These are phyloP conservation scores for Penicillium sp. DNA, from an alignment of 2,329 filamentous ascomycete species.

Conservation along the genomic window DNA sequence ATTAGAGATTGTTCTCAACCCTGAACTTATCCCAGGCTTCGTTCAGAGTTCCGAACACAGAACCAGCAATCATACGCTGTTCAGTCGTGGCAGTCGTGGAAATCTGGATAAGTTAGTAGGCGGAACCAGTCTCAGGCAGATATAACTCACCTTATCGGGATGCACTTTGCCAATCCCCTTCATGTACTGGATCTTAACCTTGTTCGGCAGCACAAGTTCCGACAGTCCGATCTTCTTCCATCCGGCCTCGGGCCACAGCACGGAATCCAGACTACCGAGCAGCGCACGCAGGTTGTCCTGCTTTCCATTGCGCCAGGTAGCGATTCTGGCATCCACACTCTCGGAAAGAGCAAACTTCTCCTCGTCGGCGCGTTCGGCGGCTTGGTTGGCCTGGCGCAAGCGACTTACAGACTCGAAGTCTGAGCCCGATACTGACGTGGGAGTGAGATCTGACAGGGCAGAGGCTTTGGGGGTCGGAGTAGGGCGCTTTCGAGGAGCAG, in stretches of 20 bases:
- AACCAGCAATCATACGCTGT: constrained; percentile 66
- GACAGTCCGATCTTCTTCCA: constrained; percentile 98
- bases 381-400: constrained; percentile 79
- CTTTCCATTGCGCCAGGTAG: constrained; percentile 86
- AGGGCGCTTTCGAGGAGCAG: constrained; percentile 51
- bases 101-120: constrained; percentile 49
- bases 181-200: constrained; percentile 98
- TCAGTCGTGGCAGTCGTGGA: constrained; percentile 66
- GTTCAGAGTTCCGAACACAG: constrained; percentile 66
- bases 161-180: constrained; percentile 98
- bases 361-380: constrained; percentile 82
- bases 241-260: constrained; percentile 87
- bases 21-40: constrained; percentile 72
- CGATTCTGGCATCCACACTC: constrained; percentile 76
- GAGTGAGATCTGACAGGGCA: constrained; percentile 34
- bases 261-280: constrained; percentile 79
- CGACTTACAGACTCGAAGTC: constrained; percentile 77
- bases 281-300: constrained; percentile 88
- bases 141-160: constrained; percentile 83
- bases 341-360: constrained; percentile 91
- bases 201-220: constrained; percentile 87
- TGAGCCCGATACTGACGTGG: constrained; percentile 45
- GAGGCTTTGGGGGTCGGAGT: constrained; percentile 42
- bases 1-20: constrained; percentile 59
- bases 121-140: neutral